A percentile compares a stretch with the other conserved stretches of the same genome.
These are phyloP conservation scores for Mucor velutinosus DNA, from an alignment of 371 early-diverging fungal species.

Conservation along the genomic window DNA sequence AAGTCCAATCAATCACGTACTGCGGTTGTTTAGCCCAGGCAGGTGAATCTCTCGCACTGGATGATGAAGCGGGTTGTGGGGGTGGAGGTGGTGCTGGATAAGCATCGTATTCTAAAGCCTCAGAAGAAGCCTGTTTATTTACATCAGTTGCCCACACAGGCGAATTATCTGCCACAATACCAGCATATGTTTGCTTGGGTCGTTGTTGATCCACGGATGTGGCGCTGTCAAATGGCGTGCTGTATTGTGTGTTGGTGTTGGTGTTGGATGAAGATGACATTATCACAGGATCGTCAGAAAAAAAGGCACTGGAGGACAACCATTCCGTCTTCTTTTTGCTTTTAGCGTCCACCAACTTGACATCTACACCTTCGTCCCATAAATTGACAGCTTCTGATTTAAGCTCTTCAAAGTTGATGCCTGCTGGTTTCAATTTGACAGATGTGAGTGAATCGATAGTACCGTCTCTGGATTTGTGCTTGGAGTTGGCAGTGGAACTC, in stretches of 20 bases:
- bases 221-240: not conserved
- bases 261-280: not conserved
- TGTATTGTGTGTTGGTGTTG: not conserved
- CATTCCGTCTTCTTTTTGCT: constrained; percentile 26
- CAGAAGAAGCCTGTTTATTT: not conserved
- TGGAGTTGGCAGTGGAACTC: not conserved
- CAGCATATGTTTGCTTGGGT: constrained; percentile 1
- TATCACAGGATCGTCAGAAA: not conserved
- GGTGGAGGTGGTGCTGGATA: not conserved
- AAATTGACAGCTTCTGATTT: constrained; percentile 26
- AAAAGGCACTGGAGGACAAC: constrained; percentile 31
- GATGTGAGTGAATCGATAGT: not conserved
- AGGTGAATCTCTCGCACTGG: not conserved
- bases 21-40: not conserved
- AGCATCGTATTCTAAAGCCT: not conserved
- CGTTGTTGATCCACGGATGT: not conserved
- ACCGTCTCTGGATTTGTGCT: not conserved
- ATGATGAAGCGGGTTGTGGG: not conserved
- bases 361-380: constrained; percentile 38
- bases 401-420: constrained; percentile 31
- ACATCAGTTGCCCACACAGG: constrained; percentile 15
- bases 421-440: constrained; percentile 15
- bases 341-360: constrained; percentile 16
- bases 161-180: not conserved
- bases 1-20: constrained; percentile 15